phyloP scores from a whole-genome alignment of 2,329 filamentous ascomycete genomes.

The Leptographium radiaticola region DNA sequence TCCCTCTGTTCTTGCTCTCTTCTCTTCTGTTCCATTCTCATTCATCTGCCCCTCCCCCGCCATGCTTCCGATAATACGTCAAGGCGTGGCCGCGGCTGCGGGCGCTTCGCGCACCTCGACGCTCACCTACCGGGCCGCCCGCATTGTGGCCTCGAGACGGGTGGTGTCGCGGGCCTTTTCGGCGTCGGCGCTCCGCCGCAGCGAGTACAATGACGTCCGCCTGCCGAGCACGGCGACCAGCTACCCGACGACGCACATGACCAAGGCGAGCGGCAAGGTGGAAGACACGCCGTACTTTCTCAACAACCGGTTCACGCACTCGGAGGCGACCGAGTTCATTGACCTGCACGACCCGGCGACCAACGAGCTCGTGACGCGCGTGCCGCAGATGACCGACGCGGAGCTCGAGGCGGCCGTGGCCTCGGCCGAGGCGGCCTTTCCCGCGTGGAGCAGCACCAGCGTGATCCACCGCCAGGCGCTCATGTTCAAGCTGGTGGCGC shows the following conservation, averaged over 20 bases:
- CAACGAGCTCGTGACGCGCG: constrained; percentile 72
- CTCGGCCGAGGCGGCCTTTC: constrained; percentile 64
- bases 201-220: constrained; percentile 22
- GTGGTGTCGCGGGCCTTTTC: not conserved
- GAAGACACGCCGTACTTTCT: constrained; percentile 69
- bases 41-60: not conserved
- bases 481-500: constrained; percentile 73
- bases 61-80: constrained; percentile 34
- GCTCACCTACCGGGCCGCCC: constrained; percentile 2
- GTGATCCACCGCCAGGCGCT: constrained; percentile 66
- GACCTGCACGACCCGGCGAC: constrained; percentile 73
- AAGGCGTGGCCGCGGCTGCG: constrained; percentile 21
- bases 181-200: constrained; percentile 38
- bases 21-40: not conserved
- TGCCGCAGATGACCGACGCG: constrained; percentile 66
- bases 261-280: constrained; percentile 42
- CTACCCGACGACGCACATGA: constrained; percentile 61
- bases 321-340: constrained; percentile 58
- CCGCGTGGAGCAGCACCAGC: constrained; percentile 58
- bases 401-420: constrained; percentile 65
- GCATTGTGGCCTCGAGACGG: not conserved
- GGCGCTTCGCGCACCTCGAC: not conserved
- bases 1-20: not conserved
- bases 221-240: constrained; percentile 41
- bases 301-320: constrained; percentile 64